Evolutionary conservation across 441 rosid genomes (phyloP).

Genomic region (Eruca vesicaria): DNA sequence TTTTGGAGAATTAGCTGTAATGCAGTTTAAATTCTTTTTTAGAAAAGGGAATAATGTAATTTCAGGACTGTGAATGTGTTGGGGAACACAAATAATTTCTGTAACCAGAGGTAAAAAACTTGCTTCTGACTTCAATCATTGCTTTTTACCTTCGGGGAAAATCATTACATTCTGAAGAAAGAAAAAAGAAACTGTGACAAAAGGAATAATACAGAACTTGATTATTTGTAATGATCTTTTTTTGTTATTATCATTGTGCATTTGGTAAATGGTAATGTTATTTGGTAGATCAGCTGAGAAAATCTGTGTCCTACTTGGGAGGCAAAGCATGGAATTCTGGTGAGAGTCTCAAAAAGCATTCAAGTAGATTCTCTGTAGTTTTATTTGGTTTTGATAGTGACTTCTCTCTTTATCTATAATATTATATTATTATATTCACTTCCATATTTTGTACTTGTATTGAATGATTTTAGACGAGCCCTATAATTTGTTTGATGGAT

Average conservation of each 20-base stretch:
- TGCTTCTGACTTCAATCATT: slow-evolving; percentile 34
- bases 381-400: slow-evolving; percentile 27
- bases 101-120: slow-evolving; percentile 24
- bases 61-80: slow-evolving; percentile 23
- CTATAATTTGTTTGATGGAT: not conserved
- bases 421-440: slow-evolving; percentile 4
- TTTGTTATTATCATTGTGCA: not conserved
- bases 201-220: slow-evolving; percentile 11
- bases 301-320: slow-evolving; percentile 35
- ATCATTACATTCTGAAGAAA: slow-evolving; percentile 26
- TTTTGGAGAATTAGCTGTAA: slow-evolving; percentile 15
- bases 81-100: slow-evolving; percentile 35
- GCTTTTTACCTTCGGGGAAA: slow-evolving; percentile 11
- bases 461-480: not conserved
- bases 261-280: slow-evolving; percentile 21
- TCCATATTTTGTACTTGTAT: not conserved
- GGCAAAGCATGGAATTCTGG: slow-evolving; percentile 37
- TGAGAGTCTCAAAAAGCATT: slow-evolving; percentile 32
- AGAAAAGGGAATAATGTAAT: slow-evolving; percentile 4
- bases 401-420: slow-evolving; percentile 23
- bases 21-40: not conserved
- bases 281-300: slow-evolving; percentile 32
- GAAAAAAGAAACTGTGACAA: slow-evolving; percentile 2
- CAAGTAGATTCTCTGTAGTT: slow-evolving; percentile 10
- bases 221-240: not conserved